These are phyloP conservation scores for Chlamydomonas asymmetrica DNA, from an alignment of 139 green algal species.

Conservation along the genomic window DNA sequence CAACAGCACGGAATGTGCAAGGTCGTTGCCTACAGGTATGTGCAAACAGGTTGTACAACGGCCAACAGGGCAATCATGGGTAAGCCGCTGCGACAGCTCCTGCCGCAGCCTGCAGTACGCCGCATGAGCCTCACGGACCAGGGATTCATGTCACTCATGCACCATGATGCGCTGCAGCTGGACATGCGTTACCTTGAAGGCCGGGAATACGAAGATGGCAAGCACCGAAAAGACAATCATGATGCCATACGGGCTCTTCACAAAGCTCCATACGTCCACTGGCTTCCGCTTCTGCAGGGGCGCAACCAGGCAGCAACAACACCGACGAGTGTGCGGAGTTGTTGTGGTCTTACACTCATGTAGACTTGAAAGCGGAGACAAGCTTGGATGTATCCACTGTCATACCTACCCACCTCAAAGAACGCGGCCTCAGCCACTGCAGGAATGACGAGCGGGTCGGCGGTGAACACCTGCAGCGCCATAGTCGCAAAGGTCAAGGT, in stretches of 20 bases:
- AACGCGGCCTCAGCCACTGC: no score
- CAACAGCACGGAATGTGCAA: no score
- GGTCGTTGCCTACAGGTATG: no score
- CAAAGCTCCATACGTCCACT: constrained; percentile 52
- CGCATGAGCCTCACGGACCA: background rate
- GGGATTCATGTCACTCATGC: no score
- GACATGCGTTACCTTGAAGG: constrained; percentile 61
- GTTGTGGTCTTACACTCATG: no score
- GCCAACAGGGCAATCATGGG: background rate
- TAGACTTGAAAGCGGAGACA: no score
- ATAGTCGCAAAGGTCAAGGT: no score
- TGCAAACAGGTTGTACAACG: no score
- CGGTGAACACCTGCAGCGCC: no score
- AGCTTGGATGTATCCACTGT: no score
- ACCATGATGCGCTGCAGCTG: background rate
- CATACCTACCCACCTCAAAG: no score
- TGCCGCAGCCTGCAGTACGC: background rate
- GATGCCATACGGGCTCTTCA: constrained; percentile 63
- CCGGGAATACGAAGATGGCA: constrained; percentile 59
- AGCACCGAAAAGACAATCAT: constrained; percentile 61
- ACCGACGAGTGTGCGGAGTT: background rate
- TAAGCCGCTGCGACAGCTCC: background rate
- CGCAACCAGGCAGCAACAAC: background rate
- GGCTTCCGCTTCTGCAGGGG: constrained; percentile 50
- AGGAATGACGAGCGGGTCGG: no score